Evolutionary conservation across 2,329 filamentous ascomycete genomes (phyloP).

Genomic region (Apiospora phragmitis): DNA sequence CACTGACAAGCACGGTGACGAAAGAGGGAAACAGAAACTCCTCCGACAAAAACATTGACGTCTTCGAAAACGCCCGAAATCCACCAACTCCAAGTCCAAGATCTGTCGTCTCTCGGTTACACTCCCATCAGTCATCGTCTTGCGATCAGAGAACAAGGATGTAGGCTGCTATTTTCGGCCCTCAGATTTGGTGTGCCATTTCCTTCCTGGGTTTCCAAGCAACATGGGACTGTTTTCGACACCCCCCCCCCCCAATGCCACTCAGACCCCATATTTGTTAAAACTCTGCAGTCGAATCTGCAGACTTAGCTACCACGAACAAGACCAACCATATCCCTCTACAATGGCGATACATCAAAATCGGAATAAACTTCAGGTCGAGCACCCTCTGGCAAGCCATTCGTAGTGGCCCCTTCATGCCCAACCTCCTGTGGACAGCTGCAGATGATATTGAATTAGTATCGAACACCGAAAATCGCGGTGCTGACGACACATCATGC

Average conservation of each 20-base stretch:
- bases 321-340: background rate
- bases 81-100: background rate
- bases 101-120: background rate
- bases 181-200: background rate
- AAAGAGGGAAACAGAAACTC: background rate
- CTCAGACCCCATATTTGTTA: background rate
- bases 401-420: background rate
- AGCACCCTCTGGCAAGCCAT: background rate
- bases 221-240: background rate
- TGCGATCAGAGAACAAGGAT: background rate
- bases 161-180: background rate
- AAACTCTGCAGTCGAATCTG: background rate
- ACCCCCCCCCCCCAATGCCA: background rate
- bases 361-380: background rate
- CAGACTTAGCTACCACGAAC: background rate
- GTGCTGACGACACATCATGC: background rate
- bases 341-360: background rate
- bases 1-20: background rate
- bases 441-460: background rate
- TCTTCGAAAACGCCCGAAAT: background rate
- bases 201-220: background rate
- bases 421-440: background rate
- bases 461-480: background rate
- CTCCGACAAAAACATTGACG: no score
- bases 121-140: background rate